These are phyloP conservation scores for Anacardium occidentale DNA, from an alignment of 345 rosid species.

Conservation along the genomic window DNA sequence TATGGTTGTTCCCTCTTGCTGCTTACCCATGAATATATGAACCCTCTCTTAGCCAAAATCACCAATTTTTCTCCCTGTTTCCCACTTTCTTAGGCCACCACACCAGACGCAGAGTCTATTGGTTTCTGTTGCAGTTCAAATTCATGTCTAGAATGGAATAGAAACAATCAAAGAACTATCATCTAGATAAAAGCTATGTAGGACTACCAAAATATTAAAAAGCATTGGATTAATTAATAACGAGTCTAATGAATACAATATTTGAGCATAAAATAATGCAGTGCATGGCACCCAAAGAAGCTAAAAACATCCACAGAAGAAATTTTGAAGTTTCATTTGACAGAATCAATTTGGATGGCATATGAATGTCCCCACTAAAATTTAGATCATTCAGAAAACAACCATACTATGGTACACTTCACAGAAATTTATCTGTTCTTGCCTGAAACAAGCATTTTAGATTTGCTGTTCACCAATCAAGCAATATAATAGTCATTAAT, in stretches of 20 bases:
- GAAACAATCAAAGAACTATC: neutral
- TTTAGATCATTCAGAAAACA: neutral
- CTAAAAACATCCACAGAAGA: too few species aligned
- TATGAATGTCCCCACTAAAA: neutral
- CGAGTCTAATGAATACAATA: neutral
- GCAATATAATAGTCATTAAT: too few species aligned
- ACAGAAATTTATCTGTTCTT: neutral
- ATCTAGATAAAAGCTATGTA: neutral
- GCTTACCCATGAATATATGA: constrained; percentile 35
- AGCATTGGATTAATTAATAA: neutral
- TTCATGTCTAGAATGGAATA: neutral
- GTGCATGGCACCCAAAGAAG: too few species aligned
- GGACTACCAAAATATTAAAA: neutral
- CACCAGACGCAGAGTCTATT: neutral
- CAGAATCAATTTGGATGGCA: neutral
- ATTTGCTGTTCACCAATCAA: neutral
- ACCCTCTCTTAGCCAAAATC: constrained; percentile 4
- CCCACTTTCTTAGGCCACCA: constrained; percentile 18
- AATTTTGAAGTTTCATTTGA: too few species aligned
- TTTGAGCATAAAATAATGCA: too few species aligned
- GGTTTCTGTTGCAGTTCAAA: neutral
- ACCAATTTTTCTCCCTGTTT: constrained; percentile 11
- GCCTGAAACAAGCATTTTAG: neutral
- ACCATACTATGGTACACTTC: neutral
- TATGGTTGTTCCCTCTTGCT: constrained; percentile 32